Evolutionary conservation across 164 flowering plant species (phyloP).

Genomic region (Magnolia sinica): DNA sequence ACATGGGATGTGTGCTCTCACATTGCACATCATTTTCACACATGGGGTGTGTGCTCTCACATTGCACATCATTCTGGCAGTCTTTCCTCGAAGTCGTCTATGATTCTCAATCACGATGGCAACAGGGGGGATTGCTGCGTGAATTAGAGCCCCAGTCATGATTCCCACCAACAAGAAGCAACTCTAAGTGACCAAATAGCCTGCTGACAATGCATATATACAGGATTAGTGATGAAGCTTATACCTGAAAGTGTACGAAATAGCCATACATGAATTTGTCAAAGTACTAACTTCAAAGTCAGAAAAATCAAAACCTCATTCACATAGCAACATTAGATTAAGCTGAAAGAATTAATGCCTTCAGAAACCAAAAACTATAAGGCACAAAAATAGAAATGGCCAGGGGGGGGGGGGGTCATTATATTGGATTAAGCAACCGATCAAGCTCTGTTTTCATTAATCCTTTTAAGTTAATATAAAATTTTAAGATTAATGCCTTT

Average conservation of each 20-base stretch:
- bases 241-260: background rate
- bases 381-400: no score
- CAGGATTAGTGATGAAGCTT: background rate
- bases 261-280: no score
- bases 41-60: conserved; percentile 1
- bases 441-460: no score
- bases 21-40: conserved; percentile 33
- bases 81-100: conserved; percentile 35
- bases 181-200: background rate
- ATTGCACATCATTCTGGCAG: conserved; percentile 41
- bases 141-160: conserved; percentile 71
- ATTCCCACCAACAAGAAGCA: background rate
- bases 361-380: no score
- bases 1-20: background rate
- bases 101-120: conserved; percentile 27
- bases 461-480: no score
- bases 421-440: no score
- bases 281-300: no score
- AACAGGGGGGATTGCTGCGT: conserved; percentile 45
- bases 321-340: no score
- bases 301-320: no score
- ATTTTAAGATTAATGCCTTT: no score
- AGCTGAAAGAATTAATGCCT: no score
- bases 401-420: no score
- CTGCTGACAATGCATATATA: background rate